Evolutionary conservation across 257 asterid genomes (phyloP).

Genomic region (Orobanche coerulescens): DNA sequence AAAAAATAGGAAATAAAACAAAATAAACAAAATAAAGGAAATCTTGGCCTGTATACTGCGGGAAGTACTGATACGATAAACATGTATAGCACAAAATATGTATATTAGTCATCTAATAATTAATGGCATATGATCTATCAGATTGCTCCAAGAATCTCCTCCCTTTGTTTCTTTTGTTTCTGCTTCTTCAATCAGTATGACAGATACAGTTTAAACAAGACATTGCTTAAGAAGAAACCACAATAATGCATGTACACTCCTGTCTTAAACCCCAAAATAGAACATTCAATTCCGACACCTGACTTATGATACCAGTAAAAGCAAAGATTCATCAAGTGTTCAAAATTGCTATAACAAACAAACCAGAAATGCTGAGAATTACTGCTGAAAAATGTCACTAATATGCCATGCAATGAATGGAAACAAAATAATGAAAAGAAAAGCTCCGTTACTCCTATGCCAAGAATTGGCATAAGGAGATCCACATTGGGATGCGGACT

Average conservation of each 20-base stretch:
- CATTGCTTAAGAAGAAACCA: neutral
- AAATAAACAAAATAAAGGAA: no score
- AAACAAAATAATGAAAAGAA: neutral
- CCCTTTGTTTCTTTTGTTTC: neutral
- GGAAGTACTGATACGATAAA: neutral
- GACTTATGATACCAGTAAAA: neutral
- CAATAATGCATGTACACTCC: neutral
- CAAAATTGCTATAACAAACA: neutral
- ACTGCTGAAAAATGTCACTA: neutral
- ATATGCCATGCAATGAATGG: neutral
- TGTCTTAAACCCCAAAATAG: neutral
- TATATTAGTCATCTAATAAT: neutral
- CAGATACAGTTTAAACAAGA: neutral
- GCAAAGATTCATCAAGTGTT: neutral
- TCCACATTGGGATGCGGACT: conserved; percentile 4
- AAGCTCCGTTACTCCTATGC: neutral
- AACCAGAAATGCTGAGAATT: neutral
- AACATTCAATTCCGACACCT: no score
- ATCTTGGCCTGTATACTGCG: neutral
- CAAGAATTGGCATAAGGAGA: neutral
- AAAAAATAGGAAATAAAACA: neutral
- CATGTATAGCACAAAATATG: neutral
- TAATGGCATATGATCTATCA: neutral
- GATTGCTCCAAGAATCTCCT: neutral
- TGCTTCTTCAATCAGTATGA: neutral